A percentile compares a stretch with the other conserved stretches of the same genome.
Conservation (phyloP, 2,329 filamentous ascomycete species). For the Beauveria varroae region DNA sequence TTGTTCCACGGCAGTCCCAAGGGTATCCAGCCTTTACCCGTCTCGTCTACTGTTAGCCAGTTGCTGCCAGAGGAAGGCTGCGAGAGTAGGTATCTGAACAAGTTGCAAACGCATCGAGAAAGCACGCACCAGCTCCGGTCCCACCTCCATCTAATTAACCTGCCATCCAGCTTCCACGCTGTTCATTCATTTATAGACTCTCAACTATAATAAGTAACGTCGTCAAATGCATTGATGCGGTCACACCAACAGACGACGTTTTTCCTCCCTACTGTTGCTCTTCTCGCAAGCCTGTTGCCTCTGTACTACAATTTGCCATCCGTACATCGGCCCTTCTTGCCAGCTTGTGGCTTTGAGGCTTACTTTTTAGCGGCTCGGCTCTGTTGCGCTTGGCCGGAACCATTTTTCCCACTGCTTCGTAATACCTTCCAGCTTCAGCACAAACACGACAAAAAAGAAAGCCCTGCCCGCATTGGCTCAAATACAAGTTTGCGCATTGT, state of each 20-base stretch:
- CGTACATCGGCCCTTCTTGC: neutral
- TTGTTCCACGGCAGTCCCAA: neutral
- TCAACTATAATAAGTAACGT: neutral
- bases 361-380: neutral
- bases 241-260: neutral
- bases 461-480: neutral
- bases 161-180: neutral
- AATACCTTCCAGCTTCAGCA: neutral
- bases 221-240: constrained; percentile 1
- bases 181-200: neutral
- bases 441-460: neutral
- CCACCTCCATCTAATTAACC: constrained; percentile 1
- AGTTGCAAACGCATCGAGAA: neutral
- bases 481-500: neutral
- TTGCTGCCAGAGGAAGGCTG: neutral
- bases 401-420: neutral
- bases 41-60: neutral
- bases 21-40: neutral
- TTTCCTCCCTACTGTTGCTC: neutral
- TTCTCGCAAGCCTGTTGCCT: neutral
- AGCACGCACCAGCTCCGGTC: constrained; percentile 5
- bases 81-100: neutral
- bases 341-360: neutral
- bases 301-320: neutral
- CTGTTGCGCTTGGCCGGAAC: neutral